These are phyloP conservation scores for Termitomyces sp. DNA, from an alignment of 768 basidiomycete species.

Conservation along the genomic window DNA sequence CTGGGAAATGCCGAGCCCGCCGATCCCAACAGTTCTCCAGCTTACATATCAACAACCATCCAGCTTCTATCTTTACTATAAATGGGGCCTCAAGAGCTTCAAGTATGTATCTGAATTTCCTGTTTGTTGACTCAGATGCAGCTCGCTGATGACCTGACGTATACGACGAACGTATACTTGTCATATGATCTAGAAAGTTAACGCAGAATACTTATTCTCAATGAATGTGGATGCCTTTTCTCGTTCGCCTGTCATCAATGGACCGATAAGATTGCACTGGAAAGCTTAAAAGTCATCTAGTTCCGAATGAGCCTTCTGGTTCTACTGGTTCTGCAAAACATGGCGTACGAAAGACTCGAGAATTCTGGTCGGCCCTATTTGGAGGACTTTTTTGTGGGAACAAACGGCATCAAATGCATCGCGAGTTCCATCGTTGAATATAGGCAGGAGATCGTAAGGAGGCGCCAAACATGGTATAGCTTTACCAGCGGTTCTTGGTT, in stretches of 20 bases:
- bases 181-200: neutral
- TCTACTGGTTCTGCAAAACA: neutral
- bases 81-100: too few species aligned
- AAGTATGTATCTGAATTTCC: neutral
- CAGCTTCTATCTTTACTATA: slow-evolving; percentile 11
- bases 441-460: neutral
- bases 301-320: neutral
- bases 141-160: neutral
- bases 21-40: too few species aligned
- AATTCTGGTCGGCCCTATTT: neutral
- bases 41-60: slow-evolving; percentile 35
- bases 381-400: neutral
- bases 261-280: neutral
- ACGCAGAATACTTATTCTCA: neutral
- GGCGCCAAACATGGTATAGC: neutral
- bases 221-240: neutral
- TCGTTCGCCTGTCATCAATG: neutral
- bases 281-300: neutral
- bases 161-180: neutral
- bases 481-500: neutral
- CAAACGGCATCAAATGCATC: neutral
- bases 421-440: neutral
- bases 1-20: too few species aligned
- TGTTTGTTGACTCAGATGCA: neutral
- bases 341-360: neutral